Conservation (phyloP, 306 rosid genomes). For the Quercus mongolica region DNA sequence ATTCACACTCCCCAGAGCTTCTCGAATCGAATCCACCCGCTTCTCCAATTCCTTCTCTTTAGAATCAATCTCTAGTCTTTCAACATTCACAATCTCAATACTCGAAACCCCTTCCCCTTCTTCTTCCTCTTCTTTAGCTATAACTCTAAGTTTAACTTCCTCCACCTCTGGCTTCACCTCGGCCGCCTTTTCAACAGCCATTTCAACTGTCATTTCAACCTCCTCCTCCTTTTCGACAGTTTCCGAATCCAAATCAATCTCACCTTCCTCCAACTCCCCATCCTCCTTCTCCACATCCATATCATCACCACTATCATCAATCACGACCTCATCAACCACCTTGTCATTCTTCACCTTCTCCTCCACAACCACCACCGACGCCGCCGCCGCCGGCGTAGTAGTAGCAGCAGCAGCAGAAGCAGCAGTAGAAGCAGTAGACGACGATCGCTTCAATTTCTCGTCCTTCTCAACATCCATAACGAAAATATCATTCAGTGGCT, state of each 20-base stretch:
- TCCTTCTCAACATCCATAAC: slow-evolving; percentile 58
- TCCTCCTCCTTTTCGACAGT: background rate
- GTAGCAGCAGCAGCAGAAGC: too few relatives aligned
- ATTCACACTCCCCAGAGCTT: slow-evolving; percentile 48
- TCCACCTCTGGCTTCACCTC: background rate
- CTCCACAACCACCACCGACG: too few relatives aligned
- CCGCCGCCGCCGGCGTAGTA: too few relatives aligned
- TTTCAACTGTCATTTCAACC: too few relatives aligned
- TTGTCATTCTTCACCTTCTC: background rate
- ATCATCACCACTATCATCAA: slow-evolving; percentile 40
- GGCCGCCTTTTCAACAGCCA: background rate
- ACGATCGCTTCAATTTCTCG: slow-evolving; percentile 30
- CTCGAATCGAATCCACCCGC: slow-evolving; percentile 29
- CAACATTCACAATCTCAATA: slow-evolving; percentile 13
- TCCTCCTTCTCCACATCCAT: slow-evolving; percentile 70
- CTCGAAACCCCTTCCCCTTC: background rate
- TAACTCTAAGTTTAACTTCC: too few relatives aligned
- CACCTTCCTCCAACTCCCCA: slow-evolving; percentile 99
- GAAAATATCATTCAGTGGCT: slow-evolving; percentile 70
- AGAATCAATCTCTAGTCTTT: slow-evolving; percentile 25
- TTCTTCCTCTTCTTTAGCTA: background rate
- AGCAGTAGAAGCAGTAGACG: slow-evolving; percentile 16
- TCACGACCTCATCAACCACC: slow-evolving; percentile 30
- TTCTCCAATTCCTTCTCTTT: slow-evolving; percentile 24
- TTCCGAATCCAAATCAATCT: slow-evolving; percentile 87